phyloP scores from a whole-genome alignment of 768 basidiomycete species.

The Hygrocybe punicea region DNA sequence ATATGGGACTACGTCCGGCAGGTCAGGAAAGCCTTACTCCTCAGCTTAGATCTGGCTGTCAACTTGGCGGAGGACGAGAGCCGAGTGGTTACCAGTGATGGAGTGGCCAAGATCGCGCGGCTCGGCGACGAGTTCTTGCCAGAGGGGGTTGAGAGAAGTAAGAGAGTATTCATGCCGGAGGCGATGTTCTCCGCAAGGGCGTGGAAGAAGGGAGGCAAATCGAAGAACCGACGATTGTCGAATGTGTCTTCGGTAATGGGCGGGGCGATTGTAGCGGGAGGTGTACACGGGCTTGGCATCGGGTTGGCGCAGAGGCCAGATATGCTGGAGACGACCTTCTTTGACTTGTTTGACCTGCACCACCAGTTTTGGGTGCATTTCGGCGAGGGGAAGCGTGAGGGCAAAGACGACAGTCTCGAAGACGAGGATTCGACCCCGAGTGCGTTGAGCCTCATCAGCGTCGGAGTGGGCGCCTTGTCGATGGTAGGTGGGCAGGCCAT shows the following conservation, averaged over 20 bases:
- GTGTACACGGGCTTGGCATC: slow-evolving; percentile 74
- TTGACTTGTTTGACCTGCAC: slow-evolving; percentile 84
- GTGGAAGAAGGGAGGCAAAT: slow-evolving; percentile 34
- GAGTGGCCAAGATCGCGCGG: slow-evolving; percentile 62
- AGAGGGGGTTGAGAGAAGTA: slow-evolving; percentile 72
- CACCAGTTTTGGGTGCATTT: slow-evolving; percentile 75
- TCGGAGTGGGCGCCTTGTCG: slow-evolving; percentile 81
- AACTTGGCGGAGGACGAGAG: slow-evolving; percentile 81
- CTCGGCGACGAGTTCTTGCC: slow-evolving; percentile 79
- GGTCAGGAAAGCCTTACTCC: slow-evolving; percentile 72
- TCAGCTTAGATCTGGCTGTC: slow-evolving; percentile 77
- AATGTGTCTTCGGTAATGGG: slow-evolving; percentile 27
- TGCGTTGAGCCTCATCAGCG: slow-evolving; percentile 68
- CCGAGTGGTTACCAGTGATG: slow-evolving; percentile 56
- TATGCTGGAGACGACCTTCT: slow-evolving; percentile 72
- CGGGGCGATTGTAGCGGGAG: slow-evolving; percentile 70
- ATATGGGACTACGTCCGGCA: slow-evolving; percentile 85
- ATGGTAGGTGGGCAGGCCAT: slow-evolving; percentile 84
- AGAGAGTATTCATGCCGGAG: slow-evolving; percentile 90
- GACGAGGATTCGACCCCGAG: slow-evolving; percentile 43
- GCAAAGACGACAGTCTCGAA: slow-evolving; percentile 27
- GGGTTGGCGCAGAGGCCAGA: slow-evolving; percentile 76
- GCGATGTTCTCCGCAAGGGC: slow-evolving; percentile 83
- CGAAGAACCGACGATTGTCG: slow-evolving; percentile 39
- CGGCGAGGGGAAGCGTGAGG: slow-evolving; percentile 42